These are phyloP conservation scores for Thelonectria rubi DNA, from an alignment of 2,329 filamentous ascomycete species.

Conservation along the genomic window DNA sequence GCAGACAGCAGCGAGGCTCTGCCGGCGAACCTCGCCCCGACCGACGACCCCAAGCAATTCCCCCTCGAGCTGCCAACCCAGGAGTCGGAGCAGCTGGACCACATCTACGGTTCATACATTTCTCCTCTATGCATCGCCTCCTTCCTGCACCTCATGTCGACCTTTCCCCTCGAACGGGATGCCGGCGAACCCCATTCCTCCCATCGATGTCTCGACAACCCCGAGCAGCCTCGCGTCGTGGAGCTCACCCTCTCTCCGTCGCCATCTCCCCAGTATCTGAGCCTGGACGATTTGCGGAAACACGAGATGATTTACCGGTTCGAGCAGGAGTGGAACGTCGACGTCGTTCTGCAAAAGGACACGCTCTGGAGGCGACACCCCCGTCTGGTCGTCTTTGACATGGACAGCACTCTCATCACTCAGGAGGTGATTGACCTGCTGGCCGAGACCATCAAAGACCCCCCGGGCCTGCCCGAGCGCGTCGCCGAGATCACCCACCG, in stretches of 20 bases:
- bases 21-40: constrained; percentile 66
- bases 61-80: constrained; percentile 67
- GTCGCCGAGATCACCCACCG: constrained; percentile 91
- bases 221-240: constrained; percentile 68
- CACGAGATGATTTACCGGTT: constrained; percentile 86
- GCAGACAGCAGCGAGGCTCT: constrained; percentile 48
- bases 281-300: constrained; percentile 75
- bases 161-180: constrained; percentile 64
- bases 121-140: constrained; percentile 72
- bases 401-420: constrained; percentile 97
- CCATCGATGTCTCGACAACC: constrained; percentile 71
- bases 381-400: constrained; percentile 93
- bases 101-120: constrained; percentile 72
- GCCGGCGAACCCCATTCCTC: constrained; percentile 66
- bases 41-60: constrained; percentile 65
- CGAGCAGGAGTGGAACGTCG: constrained; percentile 88
- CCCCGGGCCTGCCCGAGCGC: constrained; percentile 76
- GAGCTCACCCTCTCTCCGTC: constrained; percentile 71
- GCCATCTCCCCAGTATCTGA: constrained; percentile 69
- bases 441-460: constrained; percentile 76
- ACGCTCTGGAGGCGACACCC: constrained; percentile 80
- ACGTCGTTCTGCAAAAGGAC: constrained; percentile 80
- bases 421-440: constrained; percentile 98
- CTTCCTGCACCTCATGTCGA: constrained; percentile 72
- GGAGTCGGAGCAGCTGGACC: constrained; percentile 67